A percentile compares a stretch with the other conserved stretches of the same genome.
phyloP scores from a whole-genome alignment of 495 filamentous ascomycete genomes.

The Bryoglossum gracile region DNA sequence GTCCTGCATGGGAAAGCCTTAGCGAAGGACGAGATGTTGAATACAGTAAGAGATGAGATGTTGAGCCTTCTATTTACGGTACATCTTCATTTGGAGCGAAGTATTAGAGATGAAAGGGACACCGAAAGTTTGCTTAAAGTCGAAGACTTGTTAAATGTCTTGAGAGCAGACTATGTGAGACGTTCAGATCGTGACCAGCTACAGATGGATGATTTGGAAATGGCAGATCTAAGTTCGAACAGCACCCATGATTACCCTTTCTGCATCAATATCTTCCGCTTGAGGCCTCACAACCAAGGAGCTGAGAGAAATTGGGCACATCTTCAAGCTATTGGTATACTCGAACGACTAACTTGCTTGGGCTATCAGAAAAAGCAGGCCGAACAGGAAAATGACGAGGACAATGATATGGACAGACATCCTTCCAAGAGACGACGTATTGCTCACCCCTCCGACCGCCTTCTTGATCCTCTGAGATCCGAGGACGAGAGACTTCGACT shows the following conservation, averaged over 20 bases:
- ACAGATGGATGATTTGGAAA: slow-evolving; percentile 66
- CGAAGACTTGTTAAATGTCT: slow-evolving; percentile 50
- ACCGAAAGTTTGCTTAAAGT: slow-evolving; percentile 24
- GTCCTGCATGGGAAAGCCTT: slow-evolving; percentile 66
- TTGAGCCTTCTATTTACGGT: slow-evolving; percentile 62
- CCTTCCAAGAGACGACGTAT: slow-evolving; percentile 59
- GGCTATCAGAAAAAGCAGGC: slow-evolving; percentile 9
- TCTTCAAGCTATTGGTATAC: slow-evolving; percentile 41
- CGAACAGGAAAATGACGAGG: slow-evolving; percentile 17
- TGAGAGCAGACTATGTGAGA: slow-evolving; percentile 66
- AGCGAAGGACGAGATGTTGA: slow-evolving; percentile 64
- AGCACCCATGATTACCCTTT: slow-evolving; percentile 35
- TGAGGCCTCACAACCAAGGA: slow-evolving; percentile 35
- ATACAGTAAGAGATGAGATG: slow-evolving; percentile 50
- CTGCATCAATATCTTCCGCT: slow-evolving; percentile 29
- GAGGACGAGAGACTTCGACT: slow-evolving; percentile 47
- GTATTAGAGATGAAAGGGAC: slow-evolving; percentile 29
- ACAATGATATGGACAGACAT: slow-evolving; percentile 27
- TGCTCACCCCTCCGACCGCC: slow-evolving; percentile 47
- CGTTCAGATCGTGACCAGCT: slow-evolving; percentile 65
- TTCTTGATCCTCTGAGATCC: slow-evolving; percentile 54
- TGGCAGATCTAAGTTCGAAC: slow-evolving; percentile 36
- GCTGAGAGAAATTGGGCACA: slow-evolving; percentile 49
- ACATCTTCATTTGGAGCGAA: slow-evolving; percentile 48
- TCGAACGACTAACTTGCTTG: slow-evolving; percentile 36